These are phyloP conservation scores for Coemansia sp. DNA, from an alignment of 192 early-diverging fungal species.

Conservation along the genomic window DNA sequence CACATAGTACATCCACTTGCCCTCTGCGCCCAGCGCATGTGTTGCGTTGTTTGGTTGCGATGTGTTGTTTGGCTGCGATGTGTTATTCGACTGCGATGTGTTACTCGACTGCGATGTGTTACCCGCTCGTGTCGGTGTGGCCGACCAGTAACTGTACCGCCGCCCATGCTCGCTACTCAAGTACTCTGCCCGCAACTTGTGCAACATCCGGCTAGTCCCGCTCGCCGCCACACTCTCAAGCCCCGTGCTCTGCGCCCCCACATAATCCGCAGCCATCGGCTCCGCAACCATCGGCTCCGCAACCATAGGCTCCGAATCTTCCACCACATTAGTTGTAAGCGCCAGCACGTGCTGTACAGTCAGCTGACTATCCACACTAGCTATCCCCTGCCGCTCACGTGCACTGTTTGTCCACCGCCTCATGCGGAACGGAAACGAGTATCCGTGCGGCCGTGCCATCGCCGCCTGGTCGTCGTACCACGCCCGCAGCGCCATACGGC, in stretches of 20 bases:
- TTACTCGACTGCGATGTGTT: constrained; percentile 16
- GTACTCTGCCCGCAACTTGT: constrained; percentile 32
- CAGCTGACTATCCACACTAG: background rate
- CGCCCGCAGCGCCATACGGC: constrained; percentile 27
- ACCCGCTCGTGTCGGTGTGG: background rate
- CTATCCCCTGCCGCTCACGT: background rate
- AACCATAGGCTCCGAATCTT: background rate
- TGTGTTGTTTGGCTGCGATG: background rate
- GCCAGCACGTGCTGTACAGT: constrained; percentile 19
- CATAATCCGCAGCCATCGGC: too few species aligned
- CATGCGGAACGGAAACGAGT: constrained; percentile 45
- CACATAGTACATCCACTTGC: constrained; percentile 47
- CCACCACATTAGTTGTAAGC: constrained; percentile 7
- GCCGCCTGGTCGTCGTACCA: constrained; percentile 52
- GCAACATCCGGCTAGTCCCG: constrained; percentile 29
- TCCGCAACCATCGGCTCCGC: too few species aligned
- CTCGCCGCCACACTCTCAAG: background rate
- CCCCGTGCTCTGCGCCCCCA: background rate
- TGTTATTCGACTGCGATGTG: constrained; percentile 3
- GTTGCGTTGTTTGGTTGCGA: background rate
- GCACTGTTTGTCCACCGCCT: constrained; percentile 19
- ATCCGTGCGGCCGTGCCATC: constrained; percentile 34
- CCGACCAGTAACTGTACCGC: background rate
- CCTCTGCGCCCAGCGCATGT: background rate
- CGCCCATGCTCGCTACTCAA: constrained; percentile 30